phyloP scores from a whole-genome alignment of 2,329 filamentous ascomycete species.

The Gnomoniopsis sp. region DNA sequence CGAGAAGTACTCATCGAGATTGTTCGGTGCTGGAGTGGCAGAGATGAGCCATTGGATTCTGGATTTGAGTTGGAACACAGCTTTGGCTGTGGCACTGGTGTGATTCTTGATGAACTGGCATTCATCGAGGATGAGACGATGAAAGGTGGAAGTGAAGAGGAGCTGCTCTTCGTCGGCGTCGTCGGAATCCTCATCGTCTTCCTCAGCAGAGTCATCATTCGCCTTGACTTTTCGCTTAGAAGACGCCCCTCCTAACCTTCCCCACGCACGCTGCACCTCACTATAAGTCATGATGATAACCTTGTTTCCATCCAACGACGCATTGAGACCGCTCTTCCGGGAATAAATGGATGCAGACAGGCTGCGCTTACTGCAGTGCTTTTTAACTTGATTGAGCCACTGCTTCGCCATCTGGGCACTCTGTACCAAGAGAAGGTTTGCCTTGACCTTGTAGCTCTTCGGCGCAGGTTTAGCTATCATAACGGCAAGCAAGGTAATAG shows the following conservation, averaged over 20 bases:
- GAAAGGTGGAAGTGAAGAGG: constrained; percentile 11
- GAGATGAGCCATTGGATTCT: constrained; percentile 42
- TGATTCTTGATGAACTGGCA: constrained; percentile 54
- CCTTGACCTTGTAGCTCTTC: not conserved
- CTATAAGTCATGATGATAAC: constrained; percentile 7
- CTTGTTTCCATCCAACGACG: constrained; percentile 15
- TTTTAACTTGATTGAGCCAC: constrained; percentile 35
- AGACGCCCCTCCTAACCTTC: not conserved
- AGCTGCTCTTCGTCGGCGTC: not conserved
- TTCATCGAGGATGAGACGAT: constrained; percentile 40
- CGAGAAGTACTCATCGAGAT: not conserved
- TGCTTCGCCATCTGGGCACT: constrained; percentile 31
- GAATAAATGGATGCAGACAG: not conserved
- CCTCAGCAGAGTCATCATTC: not conserved
- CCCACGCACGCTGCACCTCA: not conserved
- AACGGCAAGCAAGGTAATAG: constrained; percentile 53
- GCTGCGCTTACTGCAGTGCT: constrained; percentile 21
- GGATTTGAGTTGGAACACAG: constrained; percentile 18
- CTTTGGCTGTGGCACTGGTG: constrained; percentile 25
- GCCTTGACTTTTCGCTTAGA: not conserved
- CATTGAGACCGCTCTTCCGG: not conserved
- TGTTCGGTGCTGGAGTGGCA: not conserved
- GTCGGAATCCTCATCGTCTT: not conserved
- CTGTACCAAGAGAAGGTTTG: not conserved
- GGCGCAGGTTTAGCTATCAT: constrained; percentile 40